Evolutionary conservation across 2,329 filamentous ascomycete genomes (phyloP).

Genomic region (Microsporum ferrugineum): DNA sequence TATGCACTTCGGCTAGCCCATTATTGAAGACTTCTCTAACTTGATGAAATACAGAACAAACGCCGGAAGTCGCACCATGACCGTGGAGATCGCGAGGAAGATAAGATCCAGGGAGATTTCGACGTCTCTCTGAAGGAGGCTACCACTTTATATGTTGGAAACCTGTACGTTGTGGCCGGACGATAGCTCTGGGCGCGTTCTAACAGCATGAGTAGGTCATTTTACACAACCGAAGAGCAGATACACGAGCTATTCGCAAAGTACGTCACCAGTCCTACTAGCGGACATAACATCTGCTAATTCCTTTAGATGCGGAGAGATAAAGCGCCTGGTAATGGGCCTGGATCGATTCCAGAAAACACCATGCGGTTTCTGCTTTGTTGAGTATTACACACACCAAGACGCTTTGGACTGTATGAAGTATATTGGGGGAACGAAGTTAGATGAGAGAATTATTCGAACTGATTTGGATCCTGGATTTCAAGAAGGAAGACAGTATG

Average conservation of each 20-base stretch:
- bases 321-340: constrained; percentile 96
- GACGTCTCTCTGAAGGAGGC: constrained; percentile 76
- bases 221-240: constrained; percentile 98
- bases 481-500: constrained; percentile 90
- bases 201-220: constrained; percentile 49
- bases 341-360: constrained; percentile 96
- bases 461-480: constrained; percentile 95
- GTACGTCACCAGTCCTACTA: constrained; percentile 31
- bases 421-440: constrained; percentile 93
- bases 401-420: constrained; percentile 98
- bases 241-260: constrained; percentile 95
- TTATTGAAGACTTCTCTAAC: not conserved
- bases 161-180: constrained; percentile 53
- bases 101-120: constrained; percentile 45
- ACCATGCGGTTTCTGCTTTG: constrained; percentile 97
- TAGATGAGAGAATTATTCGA: constrained; percentile 91
- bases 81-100: constrained; percentile 46
- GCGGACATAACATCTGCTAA: no score
- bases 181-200: not conserved
- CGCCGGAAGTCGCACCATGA: constrained; percentile 52
- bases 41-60: constrained; percentile 48
- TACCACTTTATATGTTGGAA: constrained; percentile 94
- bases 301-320: constrained; percentile 63
- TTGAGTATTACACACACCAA: constrained; percentile 97
- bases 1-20: constrained; percentile 29